These are phyloP conservation scores for Pleurotus citrinopileatus DNA, from an alignment of 768 basidiomycete genomes.

Conservation along the genomic window DNA sequence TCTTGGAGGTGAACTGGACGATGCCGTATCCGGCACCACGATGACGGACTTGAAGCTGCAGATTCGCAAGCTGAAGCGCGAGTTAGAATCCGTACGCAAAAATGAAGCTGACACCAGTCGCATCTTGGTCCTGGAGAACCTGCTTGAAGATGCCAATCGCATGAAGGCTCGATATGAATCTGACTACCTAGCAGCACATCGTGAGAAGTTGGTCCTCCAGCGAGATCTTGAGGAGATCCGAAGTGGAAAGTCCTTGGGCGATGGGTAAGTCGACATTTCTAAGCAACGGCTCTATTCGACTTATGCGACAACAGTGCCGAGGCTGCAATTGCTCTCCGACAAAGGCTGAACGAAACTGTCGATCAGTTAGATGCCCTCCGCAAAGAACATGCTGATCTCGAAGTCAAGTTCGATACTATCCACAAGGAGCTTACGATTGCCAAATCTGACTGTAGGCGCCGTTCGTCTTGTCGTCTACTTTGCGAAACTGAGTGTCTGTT, in stretches of 20 bases:
- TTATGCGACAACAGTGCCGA: slow-evolving; percentile 53
- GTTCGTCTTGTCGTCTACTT: slow-evolving; percentile 10
- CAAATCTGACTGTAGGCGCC: slow-evolving; percentile 75
- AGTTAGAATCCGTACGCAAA: slow-evolving; percentile 71
- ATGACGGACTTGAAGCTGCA: slow-evolving; percentile 93
- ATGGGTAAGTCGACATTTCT: slow-evolving; percentile 55
- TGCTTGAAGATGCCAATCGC: slow-evolving; percentile 87
- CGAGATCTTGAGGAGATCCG: slow-evolving; percentile 86
- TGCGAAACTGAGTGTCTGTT: slow-evolving; percentile 6
- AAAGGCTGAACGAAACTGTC: slow-evolving; percentile 83
- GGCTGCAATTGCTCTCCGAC: slow-evolving; percentile 84
- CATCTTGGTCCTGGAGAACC: slow-evolving; percentile 83
- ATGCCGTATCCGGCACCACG: slow-evolving; percentile 78
- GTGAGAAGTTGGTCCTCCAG: slow-evolving; percentile 78
- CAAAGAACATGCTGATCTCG: slow-evolving; percentile 66
- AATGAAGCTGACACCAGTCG: slow-evolving; percentile 76
- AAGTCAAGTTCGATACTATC: slow-evolving; percentile 63
- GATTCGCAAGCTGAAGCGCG: slow-evolving; percentile 76
- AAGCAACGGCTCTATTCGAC: slow-evolving; percentile 6
- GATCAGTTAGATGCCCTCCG: slow-evolving; percentile 74
- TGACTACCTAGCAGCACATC: slow-evolving; percentile 82
- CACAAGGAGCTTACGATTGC: slow-evolving; percentile 74
- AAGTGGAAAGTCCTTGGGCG: slow-evolving; percentile 78
- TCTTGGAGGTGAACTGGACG: slow-evolving; percentile 83
- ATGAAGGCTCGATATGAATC: slow-evolving; percentile 88